Conservation (phyloP, 345 rosid species). For the Trapa bicornis region DNA sequence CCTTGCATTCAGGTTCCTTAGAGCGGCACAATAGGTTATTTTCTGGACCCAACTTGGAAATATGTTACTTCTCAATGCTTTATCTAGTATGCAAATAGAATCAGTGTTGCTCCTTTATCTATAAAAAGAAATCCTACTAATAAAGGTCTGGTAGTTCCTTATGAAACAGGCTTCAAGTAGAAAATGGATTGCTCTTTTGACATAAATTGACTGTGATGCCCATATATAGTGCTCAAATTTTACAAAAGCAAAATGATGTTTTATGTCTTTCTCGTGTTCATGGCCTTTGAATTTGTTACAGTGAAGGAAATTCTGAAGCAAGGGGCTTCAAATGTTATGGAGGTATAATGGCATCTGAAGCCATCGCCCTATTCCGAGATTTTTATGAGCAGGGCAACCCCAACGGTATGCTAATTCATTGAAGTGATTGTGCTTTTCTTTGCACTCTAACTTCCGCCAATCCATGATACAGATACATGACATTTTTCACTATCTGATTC, state of each 20-base stretch:
- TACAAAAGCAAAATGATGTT: neutral
- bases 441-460: neutral
- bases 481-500: neutral
- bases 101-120: neutral
- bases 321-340: conserved; percentile 20
- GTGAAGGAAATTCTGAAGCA: conserved; percentile 5
- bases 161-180: neutral
- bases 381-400: conserved; percentile 90
- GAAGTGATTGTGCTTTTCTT: neutral
- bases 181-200: neutral
- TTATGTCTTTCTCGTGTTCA: neutral
- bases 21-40: conserved; percentile 16
- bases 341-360: conserved; percentile 71
- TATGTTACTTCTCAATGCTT: neutral
- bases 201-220: neutral
- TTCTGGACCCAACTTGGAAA: neutral
- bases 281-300: neutral
- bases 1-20: conserved; percentile 38
- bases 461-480: neutral
- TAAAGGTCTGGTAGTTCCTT: neutral
- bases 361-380: conserved; percentile 39
- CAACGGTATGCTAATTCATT: conserved; percentile 34
- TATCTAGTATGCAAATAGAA: neutral
- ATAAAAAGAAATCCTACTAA: neutral
- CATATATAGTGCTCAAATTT: neutral